These are phyloP conservation scores for Iberis amara DNA, from an alignment of 441 rosid genomes.

Conservation along the genomic window DNA sequence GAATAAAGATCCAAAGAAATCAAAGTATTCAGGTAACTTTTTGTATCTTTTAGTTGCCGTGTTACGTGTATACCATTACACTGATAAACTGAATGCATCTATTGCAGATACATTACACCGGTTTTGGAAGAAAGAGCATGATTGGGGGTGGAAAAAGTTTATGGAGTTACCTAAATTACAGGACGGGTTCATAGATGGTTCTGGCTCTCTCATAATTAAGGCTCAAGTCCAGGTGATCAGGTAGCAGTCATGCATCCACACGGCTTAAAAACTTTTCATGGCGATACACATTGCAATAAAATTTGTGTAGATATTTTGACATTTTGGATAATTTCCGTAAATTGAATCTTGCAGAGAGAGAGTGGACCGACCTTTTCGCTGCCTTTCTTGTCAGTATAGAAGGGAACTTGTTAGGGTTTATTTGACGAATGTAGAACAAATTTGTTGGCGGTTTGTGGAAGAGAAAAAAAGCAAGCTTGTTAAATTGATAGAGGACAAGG, in stretches of 20 bases:
- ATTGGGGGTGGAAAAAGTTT: slow-evolving; percentile 99
- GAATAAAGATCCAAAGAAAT: slow-evolving; percentile 76
- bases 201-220: slow-evolving; percentile 72
- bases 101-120: slow-evolving; percentile 92
- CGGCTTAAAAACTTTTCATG: too few species aligned
- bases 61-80: too few species aligned
- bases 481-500: slow-evolving; percentile 75
- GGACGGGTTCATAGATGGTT: slow-evolving; percentile 77
- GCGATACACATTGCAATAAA: too few species aligned
- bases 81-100: too few species aligned
- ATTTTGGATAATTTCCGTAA: slow-evolving; percentile 34
- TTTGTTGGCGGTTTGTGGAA: slow-evolving; percentile 81
- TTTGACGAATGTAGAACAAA: slow-evolving; percentile 79
- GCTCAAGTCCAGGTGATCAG: slow-evolving; percentile 98
- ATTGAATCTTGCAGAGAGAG: slow-evolving; percentile 56
- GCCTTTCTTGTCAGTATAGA: slow-evolving; percentile 89
- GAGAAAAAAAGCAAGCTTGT: slow-evolving; percentile 82
- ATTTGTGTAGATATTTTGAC: not conserved
- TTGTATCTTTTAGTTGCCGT: slow-evolving; percentile 4
- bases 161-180: slow-evolving; percentile 77
- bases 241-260: too few species aligned
- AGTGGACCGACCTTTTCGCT: slow-evolving; percentile 89
- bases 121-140: slow-evolving; percentile 98
- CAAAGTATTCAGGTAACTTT: slow-evolving; percentile 74
- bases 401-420: slow-evolving; percentile 96